Evolutionary conservation across 495 filamentous ascomycete species (phyloP).

Genomic region (Jackrogersella minutella): DNA sequence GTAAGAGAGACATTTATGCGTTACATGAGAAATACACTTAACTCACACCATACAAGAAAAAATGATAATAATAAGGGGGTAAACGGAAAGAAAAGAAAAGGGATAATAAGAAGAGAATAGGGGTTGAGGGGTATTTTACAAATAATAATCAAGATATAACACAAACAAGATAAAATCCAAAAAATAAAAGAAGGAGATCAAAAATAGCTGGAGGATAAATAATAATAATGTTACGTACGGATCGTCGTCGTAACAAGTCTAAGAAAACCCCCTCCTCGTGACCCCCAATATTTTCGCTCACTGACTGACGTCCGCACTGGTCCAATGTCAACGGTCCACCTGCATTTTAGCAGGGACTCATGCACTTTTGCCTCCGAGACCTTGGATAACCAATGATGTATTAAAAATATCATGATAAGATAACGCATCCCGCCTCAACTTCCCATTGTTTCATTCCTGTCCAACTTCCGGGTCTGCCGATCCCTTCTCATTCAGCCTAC

Average conservation of each 20-base stretch:
- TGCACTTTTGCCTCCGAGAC: conserved; percentile 25
- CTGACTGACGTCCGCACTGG: conserved; percentile 9
- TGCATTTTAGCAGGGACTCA: conserved; percentile 15
- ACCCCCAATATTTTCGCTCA: conserved; percentile 10
- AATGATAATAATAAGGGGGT: no score
- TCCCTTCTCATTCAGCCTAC: conserved; percentile 22
- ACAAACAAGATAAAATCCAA: conserved; percentile 4
- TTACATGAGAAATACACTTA: no score
- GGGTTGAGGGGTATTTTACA: no score
- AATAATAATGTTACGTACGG: not conserved
- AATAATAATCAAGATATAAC: conserved; percentile 1
- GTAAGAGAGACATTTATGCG: conserved; percentile 25
- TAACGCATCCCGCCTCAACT: conserved; percentile 39
- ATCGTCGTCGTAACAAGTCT: not conserved
- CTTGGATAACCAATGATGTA: conserved; percentile 27
- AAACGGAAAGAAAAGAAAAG: no score
- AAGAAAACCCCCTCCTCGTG: not conserved
- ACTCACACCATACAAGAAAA: no score
- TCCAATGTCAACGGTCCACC: conserved; percentile 6
- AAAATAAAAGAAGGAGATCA: conserved; percentile 6
- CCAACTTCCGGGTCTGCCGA: conserved; percentile 30
- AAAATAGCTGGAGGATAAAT: not conserved
- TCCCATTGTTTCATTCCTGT: conserved; percentile 21
- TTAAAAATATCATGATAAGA: conserved; percentile 34
- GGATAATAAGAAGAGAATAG: not conserved